Base-by-base conservation (phyloP, 352 stramenopile species). In the Globisporangium parvum region DNA sequence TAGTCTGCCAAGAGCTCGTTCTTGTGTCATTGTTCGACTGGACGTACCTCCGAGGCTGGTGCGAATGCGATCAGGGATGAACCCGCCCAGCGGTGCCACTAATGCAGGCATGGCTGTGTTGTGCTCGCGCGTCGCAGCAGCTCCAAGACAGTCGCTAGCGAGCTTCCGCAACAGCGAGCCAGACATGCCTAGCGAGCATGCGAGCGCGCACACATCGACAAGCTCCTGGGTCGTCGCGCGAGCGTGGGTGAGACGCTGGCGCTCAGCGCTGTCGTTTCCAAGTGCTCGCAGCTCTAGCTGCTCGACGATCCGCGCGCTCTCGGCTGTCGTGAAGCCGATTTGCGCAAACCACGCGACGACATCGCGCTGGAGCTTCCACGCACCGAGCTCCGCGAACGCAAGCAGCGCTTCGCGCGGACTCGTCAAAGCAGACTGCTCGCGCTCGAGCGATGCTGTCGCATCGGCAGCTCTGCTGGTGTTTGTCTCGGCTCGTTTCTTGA, bases 301-400 rank as follows among this genome's bases (percentile, higher is more conserved):
- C 28, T 58, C 23, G 41, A 57, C 20, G 26, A 65, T 31, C 14
- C 39, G 23, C 2, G 18, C n/a, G 20, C 39, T 58, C 37, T 65
- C 59, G 10, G 31, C 37, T 9, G 33, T 31, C 12, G 53, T 62
- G 35, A 65, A 65, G 11, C 59, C 59, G 18, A 62, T 57, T n/a
- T 62, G 59, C 4, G 55, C n/a, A 18, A 65, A 28, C 59, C 59
- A 65, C 4, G 46, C 55, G 8, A 47, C 31, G 20, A 65, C 31
- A 26, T 62, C 52, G 14, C 53, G 59, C 17, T 57, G 39, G n/a
- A 62, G 20, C 40, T 51, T 65, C 59, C 59, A 65, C 28, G 57
- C 37, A 23, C 59, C 59, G 4, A 65, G 53, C 35, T 65, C 59
- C 14, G 47, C 23, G 17, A 65, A 33, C 12, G 59, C 42, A 2